These are phyloP conservation scores for Solanum ossicruentum DNA, from an alignment of 257 asterid genomes.

Conservation along the genomic window DNA sequence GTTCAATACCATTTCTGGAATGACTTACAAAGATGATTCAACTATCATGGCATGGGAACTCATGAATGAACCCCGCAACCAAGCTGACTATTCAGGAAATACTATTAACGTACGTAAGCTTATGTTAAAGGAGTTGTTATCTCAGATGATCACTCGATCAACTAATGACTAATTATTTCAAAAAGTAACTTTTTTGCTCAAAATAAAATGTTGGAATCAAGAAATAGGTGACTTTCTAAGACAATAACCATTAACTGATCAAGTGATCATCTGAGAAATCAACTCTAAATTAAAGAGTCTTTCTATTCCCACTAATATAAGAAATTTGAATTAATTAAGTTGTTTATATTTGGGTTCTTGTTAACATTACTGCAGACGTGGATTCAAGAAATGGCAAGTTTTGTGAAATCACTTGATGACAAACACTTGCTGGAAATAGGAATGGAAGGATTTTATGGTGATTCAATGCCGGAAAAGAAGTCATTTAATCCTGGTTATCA, in stretches of 20 bases:
- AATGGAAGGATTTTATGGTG: slow-evolving; percentile 66
- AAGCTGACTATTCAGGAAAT: slow-evolving; percentile 32
- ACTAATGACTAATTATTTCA: neutral
- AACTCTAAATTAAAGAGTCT: neutral
- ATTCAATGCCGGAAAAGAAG: slow-evolving; percentile 28
- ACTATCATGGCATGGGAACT: slow-evolving; percentile 22
- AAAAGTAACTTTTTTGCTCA: neutral
- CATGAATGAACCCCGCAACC: slow-evolving; percentile 39
- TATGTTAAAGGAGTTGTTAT: neutral
- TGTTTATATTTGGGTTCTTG: neutral
- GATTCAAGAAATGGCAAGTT: slow-evolving; percentile 35
- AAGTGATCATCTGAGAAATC: neutral
- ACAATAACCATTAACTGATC: neutral
- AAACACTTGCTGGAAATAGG: slow-evolving; percentile 45
- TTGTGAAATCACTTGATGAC: slow-evolving; percentile 43
- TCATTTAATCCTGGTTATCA: slow-evolving; percentile 35
- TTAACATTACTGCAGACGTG: slow-evolving; percentile 12
- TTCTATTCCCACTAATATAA: neutral
- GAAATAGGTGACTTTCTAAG: neutral
- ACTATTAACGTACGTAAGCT: slow-evolving; percentile 22
- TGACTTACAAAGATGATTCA: slow-evolving; percentile 24
- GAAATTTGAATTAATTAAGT: neutral
- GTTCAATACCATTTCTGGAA: slow-evolving; percentile 23
- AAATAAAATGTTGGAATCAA: neutral
- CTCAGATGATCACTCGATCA: neutral